Evolutionary conservation across 805 yeast species (phyloP).

Genomic region (Lachancea meyersii): DNA sequence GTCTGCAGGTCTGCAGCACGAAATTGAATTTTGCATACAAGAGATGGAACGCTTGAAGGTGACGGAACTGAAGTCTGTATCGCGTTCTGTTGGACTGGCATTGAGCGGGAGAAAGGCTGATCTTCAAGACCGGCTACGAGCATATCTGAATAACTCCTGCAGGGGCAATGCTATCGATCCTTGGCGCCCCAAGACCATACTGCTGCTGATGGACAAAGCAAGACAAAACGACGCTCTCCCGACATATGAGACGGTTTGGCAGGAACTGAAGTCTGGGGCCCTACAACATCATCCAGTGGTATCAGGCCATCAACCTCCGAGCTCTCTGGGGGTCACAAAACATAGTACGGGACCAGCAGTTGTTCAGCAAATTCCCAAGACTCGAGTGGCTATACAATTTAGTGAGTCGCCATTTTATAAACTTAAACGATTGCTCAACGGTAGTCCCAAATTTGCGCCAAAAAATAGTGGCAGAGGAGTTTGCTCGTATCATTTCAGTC

Average conservation of each 20-base stretch:
- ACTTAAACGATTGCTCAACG: slow-evolving; percentile 41
- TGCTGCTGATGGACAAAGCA: slow-evolving; percentile 39
- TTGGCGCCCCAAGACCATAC: slow-evolving; percentile 41
- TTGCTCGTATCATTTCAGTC: slow-evolving; percentile 37
- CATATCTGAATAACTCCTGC: slow-evolving; percentile 40
- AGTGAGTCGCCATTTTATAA: slow-evolving; percentile 51
- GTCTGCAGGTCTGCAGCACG: slow-evolving; percentile 26
- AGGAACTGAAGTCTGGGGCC: slow-evolving; percentile 17
- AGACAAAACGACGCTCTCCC: slow-evolving; percentile 36
- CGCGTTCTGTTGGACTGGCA: slow-evolving; percentile 44
- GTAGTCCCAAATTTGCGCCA: slow-evolving; percentile 41
- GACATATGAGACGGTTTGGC: slow-evolving; percentile 31
- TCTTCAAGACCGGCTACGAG: slow-evolving; percentile 47
- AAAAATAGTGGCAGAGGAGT: slow-evolving; percentile 43
- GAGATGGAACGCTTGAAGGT: slow-evolving; percentile 40
- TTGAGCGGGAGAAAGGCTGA: slow-evolving; percentile 56
- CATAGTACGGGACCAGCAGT: not conserved
- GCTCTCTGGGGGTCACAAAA: slow-evolving; percentile 6
- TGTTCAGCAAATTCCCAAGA: slow-evolving; percentile 5
- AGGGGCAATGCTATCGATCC: slow-evolving; percentile 36
- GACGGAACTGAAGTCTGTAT: slow-evolving; percentile 46
- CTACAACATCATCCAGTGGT: slow-evolving; percentile 21
- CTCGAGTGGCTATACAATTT: slow-evolving; percentile 31
- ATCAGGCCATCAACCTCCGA: slow-evolving; percentile 20
- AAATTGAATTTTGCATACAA: slow-evolving; percentile 30